These are phyloP conservation scores for Chionographis japonica DNA, from an alignment of 106 monocot genomes.

Conservation along the genomic window DNA sequence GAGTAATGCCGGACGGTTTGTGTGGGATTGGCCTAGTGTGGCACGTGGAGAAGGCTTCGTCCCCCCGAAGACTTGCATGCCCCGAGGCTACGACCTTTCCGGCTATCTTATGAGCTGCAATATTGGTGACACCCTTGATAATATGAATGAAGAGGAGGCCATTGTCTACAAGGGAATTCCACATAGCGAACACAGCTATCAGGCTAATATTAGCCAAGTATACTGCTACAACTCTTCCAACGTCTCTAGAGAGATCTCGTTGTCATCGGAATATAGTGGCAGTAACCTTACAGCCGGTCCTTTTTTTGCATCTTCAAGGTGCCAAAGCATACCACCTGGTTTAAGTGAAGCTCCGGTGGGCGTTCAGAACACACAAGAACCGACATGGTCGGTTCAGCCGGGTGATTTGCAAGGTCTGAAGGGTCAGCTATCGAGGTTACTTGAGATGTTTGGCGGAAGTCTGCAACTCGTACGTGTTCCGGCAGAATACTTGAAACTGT, in stretches of 20 bases:
- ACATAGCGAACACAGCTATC: constrained; percentile 17
- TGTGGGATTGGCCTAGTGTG: constrained; percentile 94
- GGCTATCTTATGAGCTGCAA: constrained; percentile 19
- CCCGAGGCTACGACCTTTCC: constrained; percentile 22
- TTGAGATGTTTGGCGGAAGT: constrained; percentile 71
- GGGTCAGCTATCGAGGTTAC: constrained; percentile 48
- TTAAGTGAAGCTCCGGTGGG: constrained; percentile 20
- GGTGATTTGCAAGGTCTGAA: constrained; percentile 83
- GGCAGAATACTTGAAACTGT: constrained; percentile 59
- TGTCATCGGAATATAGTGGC: constrained; percentile 6
- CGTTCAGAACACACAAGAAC: constrained; percentile 23
- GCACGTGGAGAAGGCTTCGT: constrained; percentile 82
- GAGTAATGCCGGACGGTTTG: constrained; percentile 75
- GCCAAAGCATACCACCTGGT: constrained; percentile 36
- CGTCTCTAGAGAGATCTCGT: constrained; percentile 18
- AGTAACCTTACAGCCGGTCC: constrained; percentile 13
- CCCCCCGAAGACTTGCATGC: constrained; percentile 31
- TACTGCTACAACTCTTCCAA: constrained; percentile 25
- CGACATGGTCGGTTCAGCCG: constrained; percentile 54
- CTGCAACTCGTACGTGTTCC: constrained; percentile 68
- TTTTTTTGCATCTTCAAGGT: constrained; percentile 35
- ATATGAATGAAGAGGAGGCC: constrained; percentile 68
- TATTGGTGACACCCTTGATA: constrained; percentile 18
- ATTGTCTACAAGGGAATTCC: constrained; percentile 52
- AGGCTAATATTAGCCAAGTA: constrained; percentile 18